Base-by-base conservation (phyloP, 257 asterid genomes). In the Capsicum pubescens region DNA sequence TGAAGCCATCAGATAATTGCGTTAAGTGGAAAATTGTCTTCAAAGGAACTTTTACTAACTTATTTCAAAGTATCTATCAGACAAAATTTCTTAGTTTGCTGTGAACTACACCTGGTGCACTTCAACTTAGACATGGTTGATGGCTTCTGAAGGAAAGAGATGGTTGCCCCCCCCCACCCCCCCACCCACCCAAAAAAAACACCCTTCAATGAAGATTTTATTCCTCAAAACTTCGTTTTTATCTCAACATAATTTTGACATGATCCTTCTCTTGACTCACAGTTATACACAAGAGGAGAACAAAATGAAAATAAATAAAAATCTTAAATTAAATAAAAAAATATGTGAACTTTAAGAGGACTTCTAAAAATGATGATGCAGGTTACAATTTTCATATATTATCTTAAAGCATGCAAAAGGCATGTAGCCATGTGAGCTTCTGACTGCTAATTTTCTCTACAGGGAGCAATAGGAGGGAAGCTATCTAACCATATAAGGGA, bases 401-500 rank as follows among this genome's bases (percentile, higher is more conserved):
- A 77, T 77, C 32, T 52, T 8, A 52, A 32, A 77, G 26, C 16
- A 54, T 8, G 64, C 17, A 55, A 26, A 52, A 32, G 46, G 17
- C 14, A 13, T 54, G 82, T 14, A 26, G 82, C 54, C 21, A 4
- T 77, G 12, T 26, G 16, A 54, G 32, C 81, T 77, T 13, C 15
- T 26, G 64, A 26, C 5, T 14, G 64, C 44, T 21, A 26, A 0
- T 77, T 54, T 77, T 54, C 46, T 77, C 82, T 77, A 32, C 81
- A 84, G 66, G 48, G 64, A 86, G 57, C 54, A 21, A 50, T 46
- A 85, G 48, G 44, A 84, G 35, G 21, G 61, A 61, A 35, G 60
- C 8, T 39, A 71, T 55, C 83, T 89, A 83, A 95, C 98, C 98
- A 94, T 96, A 91, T 94, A 96, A 7, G 98, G 98, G 87, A 91